Base-by-base conservation (phyloP, 1,284 basidiomycete genomes). In the Ceraceosorus guamensis region DNA sequence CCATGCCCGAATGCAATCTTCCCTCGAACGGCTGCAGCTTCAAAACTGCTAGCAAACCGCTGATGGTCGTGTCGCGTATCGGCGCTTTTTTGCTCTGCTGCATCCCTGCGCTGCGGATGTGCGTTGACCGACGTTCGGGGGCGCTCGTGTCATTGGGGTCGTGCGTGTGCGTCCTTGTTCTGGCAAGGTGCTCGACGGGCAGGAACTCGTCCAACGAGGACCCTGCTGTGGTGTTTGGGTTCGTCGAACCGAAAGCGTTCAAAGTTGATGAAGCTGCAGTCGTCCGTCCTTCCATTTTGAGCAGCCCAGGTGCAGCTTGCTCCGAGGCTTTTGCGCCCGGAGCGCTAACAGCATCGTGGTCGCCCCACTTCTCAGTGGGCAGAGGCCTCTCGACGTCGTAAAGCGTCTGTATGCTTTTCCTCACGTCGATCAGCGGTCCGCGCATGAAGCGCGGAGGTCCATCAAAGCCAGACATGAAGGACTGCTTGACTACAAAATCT, bases 401-500 rank as follows among this genome's bases (percentile, higher is more conserved):
- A 41, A 65, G 45, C 24, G 52, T 51, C 10, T 57, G 55, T 8
- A 65, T 70, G 34, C 75, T 76, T 45, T 68, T 68, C 63, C 78
- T 75, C 50, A 76, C 64, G 58, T 79, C 61, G 54, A 76, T 55
- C 52, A 61, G 50, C 51, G 71, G 56, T 48, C 67, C 65, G 6
- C 68, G 57, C 4, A 69, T 53, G 48, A 65, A 71, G 0, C 66
- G 66, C 6, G 66, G 64, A 5, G 53, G 52, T 1, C 48, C 49
- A 1, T 52, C 18, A 4, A 43, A 35, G 30, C 50, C 55, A 2
- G 60, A 89, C 68, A 92, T 88, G 76, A 87, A 90, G 73, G 85
- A 88, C 73, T 89, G 87, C 76, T 92, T 79, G 53, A 77, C 69
- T 18, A 77, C 67, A 71, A 91, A 91, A 78, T 91, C 87, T 51